Percentiles rank a stretch among this genome's conserved stretches.
Conservation (phyloP, 495 filamentous ascomycete genomes). For the Bombardia bombarda region DNA sequence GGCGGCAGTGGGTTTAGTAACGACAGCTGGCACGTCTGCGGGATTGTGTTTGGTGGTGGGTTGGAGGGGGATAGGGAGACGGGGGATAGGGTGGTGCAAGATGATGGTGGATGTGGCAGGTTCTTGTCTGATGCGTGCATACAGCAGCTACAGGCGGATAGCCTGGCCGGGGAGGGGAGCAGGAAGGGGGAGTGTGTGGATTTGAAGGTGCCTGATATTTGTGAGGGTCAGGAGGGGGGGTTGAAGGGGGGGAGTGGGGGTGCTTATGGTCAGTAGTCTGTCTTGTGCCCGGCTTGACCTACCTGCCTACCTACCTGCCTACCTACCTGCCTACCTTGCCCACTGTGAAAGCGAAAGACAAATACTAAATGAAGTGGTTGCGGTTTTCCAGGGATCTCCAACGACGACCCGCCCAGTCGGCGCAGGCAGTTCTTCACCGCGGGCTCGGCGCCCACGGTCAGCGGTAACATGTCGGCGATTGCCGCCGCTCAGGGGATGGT, state of each 20-base stretch:
- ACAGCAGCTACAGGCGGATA: slow-evolving; percentile 9
- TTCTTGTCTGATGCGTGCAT: slow-evolving; percentile 9
- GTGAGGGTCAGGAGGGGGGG: slow-evolving; percentile 2
- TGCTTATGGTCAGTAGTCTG: slow-evolving; percentile 13
- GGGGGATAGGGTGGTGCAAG: neutral
- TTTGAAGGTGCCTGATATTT: slow-evolving; percentile 7
- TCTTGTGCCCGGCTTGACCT: too few species aligned
- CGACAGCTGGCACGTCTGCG: slow-evolving; percentile 11
- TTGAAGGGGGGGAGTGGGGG: neutral
- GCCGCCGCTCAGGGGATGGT: slow-evolving; percentile 4
- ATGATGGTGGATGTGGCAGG: slow-evolving; percentile 3
- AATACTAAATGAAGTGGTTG: too few species aligned
- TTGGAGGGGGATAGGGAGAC: neutral
- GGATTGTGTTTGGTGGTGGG: slow-evolving; percentile 10
- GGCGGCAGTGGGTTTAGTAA: neutral
- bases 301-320: too few species aligned
- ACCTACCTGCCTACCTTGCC: too few species aligned
- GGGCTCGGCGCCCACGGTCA: neutral
- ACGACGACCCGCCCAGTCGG: neutral
- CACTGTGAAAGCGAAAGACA: too few species aligned
- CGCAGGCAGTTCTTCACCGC: slow-evolving; percentile 7
- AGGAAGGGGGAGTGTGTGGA: slow-evolving; percentile 5
- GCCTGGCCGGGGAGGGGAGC: neutral
- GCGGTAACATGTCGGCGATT: slow-evolving; percentile 5
- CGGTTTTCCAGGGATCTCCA: too few species aligned